A percentile compares a stretch with the other conserved stretches of the same genome.
Conservation (phyloP, 345 rosid genomes). For the Eucalyptus regnans region DNA sequence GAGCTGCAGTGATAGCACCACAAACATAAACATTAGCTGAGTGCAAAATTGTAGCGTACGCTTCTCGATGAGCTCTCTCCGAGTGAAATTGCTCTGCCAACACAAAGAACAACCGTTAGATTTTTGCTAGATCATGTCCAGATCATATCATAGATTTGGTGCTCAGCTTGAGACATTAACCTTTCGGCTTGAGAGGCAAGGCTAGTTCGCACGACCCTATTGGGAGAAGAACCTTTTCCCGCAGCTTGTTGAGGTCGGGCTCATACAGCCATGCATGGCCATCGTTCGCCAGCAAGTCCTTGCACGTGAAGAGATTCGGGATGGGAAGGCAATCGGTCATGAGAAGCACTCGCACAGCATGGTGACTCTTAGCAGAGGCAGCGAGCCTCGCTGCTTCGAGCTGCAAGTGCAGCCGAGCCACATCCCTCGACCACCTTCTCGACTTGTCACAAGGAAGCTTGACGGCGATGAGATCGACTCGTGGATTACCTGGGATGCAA, state of each 20-base stretch:
- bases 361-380: neutral
- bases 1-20: constrained; percentile 34
- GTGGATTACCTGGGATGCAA: neutral
- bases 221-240: neutral
- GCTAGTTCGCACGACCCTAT: constrained; percentile 6
- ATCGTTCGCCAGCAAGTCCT: neutral
- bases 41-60: constrained; percentile 34
- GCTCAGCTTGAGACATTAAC: neutral
- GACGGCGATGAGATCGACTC: neutral
- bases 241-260: neutral
- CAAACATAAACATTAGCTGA: constrained; percentile 32
- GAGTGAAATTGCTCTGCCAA: constrained; percentile 8
- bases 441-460: neutral
- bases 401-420: constrained; percentile 1
- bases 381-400: neutral
- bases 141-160: neutral
- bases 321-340: neutral
- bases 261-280: constrained; percentile 1
- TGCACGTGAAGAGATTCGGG: neutral
- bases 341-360: neutral
- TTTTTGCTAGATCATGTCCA: neutral
- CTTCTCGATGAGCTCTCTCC: constrained; percentile 16
- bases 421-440: neutral
- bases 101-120: neutral
- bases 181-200: neutral